Evolutionary conservation across 1,139 yeast genomes (phyloP), one percentile per base, ranked within the genome.

Genomic region (Sugiyamaella novakii): DNA sequence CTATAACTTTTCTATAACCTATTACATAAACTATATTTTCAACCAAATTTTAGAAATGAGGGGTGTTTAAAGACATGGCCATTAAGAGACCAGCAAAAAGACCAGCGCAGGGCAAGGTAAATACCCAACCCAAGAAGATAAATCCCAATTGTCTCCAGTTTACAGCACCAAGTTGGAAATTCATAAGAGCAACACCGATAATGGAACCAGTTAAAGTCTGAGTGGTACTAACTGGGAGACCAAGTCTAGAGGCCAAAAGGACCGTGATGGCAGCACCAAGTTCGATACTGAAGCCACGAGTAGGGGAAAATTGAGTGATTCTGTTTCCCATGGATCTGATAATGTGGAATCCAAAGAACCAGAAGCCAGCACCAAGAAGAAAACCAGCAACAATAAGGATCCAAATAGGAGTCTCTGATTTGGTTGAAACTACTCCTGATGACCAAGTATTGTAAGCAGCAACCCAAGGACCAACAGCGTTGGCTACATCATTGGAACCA

Each of bases 181-280:
- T 84, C 71, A 88, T 83, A 53, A 83, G 72, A 52, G 91, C 94
- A 57, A 84, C 86, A 59, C 80, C 80, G 6, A 84, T 87, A 41
- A 86, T 82, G 42, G 88, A 87, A 56, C 94, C 92, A 48, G 82
- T 84, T n/a, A 88, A 86, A 62, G 83, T 77, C 68, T 84, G 91
- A 6, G 92, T 84, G 30, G 92, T 84, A 11, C 89, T 83, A 39
- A 84, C 79, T 35, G 92, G 92, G 55, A 84, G 79, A 3, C 76
- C 72, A 57, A 84, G 74, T 66, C 83, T 84, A 12, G 92, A 81
- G 36, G 92, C 91, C 79, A 85, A 77, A 35, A 83, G 83, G 12
- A 83, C 80, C 11, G 92, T 84, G 48, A 83, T 71, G 42, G 92
- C 92, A 50, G 91, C 88, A 54, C 91, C 92, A 50, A 84, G 72